Conservation (phyloP, 2,329 filamentous ascomycete genomes). For the Colletotrichum cereale region DNA sequence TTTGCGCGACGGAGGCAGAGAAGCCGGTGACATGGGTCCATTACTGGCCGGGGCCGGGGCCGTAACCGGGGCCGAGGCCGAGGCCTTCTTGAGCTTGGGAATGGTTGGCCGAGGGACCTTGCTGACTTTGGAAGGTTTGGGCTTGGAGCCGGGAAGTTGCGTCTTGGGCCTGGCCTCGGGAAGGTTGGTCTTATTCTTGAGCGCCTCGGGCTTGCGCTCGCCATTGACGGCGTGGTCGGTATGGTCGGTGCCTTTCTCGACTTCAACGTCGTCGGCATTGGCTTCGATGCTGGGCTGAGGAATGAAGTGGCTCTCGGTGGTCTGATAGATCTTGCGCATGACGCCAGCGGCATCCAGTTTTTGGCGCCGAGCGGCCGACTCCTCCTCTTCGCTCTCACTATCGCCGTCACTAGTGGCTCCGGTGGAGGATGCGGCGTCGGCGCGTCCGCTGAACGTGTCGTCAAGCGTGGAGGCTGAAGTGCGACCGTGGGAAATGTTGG, state of each 20-base stretch:
- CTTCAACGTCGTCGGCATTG: constrained; percentile 72
- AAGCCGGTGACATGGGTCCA: constrained; percentile 72
- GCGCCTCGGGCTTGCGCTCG: constrained; percentile 56
- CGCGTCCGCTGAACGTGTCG: constrained; percentile 91
- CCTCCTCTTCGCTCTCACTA: constrained; percentile 73
- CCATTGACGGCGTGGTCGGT: constrained; percentile 50
- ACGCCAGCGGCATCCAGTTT: constrained; percentile 62
- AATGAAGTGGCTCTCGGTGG: constrained; percentile 66
- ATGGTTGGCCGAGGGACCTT: constrained; percentile 54
- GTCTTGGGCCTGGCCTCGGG: constrained; percentile 56
- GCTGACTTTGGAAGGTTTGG: constrained; percentile 58
- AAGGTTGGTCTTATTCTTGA: constrained; percentile 51
- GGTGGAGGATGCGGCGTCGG: constrained; percentile 86
- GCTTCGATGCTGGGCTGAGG: constrained; percentile 54
- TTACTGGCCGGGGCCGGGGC: constrained; percentile 41
- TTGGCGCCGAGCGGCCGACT: constrained; percentile 69
- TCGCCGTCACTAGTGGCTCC: constrained; percentile 86
- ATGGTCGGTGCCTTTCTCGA: constrained; percentile 55
- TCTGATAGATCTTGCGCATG: constrained; percentile 63
- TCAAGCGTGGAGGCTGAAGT: constrained; percentile 94
- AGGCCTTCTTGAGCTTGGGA: constrained; percentile 66
- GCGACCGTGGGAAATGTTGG: constrained; percentile 91
- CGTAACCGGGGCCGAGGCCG: constrained; percentile 45
- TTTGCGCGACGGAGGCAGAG: constrained; percentile 81
- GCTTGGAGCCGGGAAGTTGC: constrained; percentile 50